Percentiles rank a stretch among this genome's conserved stretches.
Evolutionary conservation across 495 filamentous ascomycete genomes (phyloP).

Genomic region (Penicillium samsonianum): DNA sequence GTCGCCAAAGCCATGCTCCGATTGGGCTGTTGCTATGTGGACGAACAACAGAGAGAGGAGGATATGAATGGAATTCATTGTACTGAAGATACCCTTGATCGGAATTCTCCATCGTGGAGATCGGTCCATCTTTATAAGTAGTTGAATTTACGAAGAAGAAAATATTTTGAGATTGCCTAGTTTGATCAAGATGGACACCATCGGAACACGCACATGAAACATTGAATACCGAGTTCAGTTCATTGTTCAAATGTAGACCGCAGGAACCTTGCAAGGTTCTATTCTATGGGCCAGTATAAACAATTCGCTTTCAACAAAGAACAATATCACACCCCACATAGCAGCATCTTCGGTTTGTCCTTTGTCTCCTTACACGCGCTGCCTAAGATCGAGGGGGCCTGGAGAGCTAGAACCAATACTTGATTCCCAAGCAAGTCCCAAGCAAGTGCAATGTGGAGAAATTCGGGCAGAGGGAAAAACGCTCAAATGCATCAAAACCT

Average conservation of each 20-base stretch:
- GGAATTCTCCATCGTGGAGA: background rate
- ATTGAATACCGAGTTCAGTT: background rate
- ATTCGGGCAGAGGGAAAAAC: too few relatives aligned
- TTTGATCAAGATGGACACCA: background rate
- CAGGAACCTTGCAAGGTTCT: background rate
- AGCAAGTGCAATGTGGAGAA: background rate
- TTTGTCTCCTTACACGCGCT: background rate
- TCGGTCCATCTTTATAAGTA: background rate
- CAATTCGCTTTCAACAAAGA: conserved; percentile 3
- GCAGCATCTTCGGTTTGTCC: background rate
- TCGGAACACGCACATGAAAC: background rate
- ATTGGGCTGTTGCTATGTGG: background rate
- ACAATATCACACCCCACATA: background rate
- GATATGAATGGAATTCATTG: conserved; percentile 1
- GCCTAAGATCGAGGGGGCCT: background rate
- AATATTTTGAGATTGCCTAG: background rate
- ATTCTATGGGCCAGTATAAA: background rate
- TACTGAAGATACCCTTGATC: background rate
- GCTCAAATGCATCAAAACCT: background rate
- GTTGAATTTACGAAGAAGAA: background rate
- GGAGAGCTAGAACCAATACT: background rate
- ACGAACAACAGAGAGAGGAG: background rate
- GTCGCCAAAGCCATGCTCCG: background rate
- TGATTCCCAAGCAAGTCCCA: background rate
- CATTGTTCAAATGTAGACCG: conserved; percentile 3